These are phyloP conservation scores for Ambrosiella xylebori DNA, from an alignment of 2,329 filamentous ascomycete species.

Conservation along the genomic window DNA sequence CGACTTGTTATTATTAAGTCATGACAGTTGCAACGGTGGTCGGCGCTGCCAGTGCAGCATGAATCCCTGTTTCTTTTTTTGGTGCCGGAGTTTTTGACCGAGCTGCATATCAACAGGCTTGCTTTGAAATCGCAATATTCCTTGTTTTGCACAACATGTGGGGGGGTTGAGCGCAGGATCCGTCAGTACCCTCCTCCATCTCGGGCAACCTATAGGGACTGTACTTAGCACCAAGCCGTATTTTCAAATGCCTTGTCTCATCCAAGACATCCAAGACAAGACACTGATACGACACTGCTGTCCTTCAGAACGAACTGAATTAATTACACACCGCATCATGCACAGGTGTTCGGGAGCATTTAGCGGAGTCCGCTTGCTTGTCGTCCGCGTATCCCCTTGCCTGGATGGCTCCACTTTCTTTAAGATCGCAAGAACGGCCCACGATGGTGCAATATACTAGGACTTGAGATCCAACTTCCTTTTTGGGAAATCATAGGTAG, in stretches of 20 bases:
- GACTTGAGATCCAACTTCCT: slow-evolving; percentile 22
- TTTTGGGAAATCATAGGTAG: not conserved
- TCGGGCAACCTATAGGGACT: not conserved
- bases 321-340: no score
- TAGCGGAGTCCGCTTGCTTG: no score
- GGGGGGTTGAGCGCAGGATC: not conserved
- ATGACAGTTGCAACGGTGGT: no score
- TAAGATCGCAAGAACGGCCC: slow-evolving; percentile 22
- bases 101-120: not conserved
- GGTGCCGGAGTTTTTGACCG: not conserved
- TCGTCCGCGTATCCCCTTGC: not conserved
- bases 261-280: no score
- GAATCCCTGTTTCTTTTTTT: not conserved
- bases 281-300: no score
- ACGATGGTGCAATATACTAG: slow-evolving; percentile 47
- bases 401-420: slow-evolving; percentile 3
- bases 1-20: no score
- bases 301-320: no score
- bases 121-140: slow-evolving; percentile 11
- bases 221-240: not conserved
- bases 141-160: slow-evolving; percentile 6
- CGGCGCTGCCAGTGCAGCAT: not conserved
- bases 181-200: not conserved
- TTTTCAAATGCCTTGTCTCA: not conserved
- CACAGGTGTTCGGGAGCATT: no score